Conservation (phyloP, 176 grass and related monocot species). For the Pontederia paniculata region DNA sequence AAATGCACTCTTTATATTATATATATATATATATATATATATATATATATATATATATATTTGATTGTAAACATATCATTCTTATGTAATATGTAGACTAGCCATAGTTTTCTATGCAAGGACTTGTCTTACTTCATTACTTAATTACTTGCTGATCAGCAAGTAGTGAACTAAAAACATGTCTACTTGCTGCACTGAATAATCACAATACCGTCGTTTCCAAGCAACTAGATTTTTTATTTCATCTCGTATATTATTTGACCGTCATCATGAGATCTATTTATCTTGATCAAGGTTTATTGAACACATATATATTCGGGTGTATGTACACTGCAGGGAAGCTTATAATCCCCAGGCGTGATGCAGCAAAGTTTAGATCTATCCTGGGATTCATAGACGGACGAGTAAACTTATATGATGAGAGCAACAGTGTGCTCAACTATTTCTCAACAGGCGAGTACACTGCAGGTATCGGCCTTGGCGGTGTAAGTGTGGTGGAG, state of each 20-base stretch:
- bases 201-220: too few relatives aligned
- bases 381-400: constrained; percentile 39
- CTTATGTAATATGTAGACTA: too few relatives aligned
- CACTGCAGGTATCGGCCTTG: neutral
- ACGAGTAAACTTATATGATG: constrained; percentile 32
- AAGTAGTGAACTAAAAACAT: too few relatives aligned
- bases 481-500: constrained; percentile 10
- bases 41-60: too few relatives aligned
- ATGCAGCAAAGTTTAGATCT: constrained; percentile 34
- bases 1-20: too few relatives aligned
- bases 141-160: too few relatives aligned
- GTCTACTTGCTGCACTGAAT: too few relatives aligned
- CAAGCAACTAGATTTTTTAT: too few relatives aligned
- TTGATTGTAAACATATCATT: too few relatives aligned
- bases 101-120: too few relatives aligned
- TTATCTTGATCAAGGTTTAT: neutral
- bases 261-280: neutral
- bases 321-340: constrained; percentile 20
- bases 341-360: constrained; percentile 34
- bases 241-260: neutral
- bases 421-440: constrained; percentile 11
- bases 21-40: too few relatives aligned
- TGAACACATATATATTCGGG: constrained; percentile 2
- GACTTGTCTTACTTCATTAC: too few relatives aligned
- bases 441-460: constrained; percentile 2